These are phyloP conservation scores for Fraxinus quadrangulata DNA, from an alignment of 257 asterid species.

Conservation along the genomic window DNA sequence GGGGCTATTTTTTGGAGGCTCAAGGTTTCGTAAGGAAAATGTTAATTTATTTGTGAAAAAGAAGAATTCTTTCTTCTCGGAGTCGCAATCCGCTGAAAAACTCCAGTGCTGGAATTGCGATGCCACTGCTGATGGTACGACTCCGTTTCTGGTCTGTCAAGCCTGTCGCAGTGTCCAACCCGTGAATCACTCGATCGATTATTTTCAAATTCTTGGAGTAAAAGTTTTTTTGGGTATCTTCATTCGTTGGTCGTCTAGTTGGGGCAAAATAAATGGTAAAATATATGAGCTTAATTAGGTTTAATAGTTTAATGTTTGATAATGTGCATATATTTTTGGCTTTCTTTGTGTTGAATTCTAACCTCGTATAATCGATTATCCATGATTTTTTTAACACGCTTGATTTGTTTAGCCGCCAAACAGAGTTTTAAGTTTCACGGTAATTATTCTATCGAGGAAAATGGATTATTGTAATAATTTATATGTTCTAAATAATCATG, in stretches of 20 bases:
- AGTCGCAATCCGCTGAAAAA: constrained; percentile 32
- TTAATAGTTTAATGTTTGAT: not conserved
- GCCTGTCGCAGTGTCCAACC: constrained; percentile 79
- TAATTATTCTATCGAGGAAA: not conserved
- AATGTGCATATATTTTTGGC: too few relatives aligned
- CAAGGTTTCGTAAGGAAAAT: constrained; percentile 14
- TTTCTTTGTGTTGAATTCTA: not conserved
- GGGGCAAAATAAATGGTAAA: not conserved
- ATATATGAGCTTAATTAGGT: not conserved
- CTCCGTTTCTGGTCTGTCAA: constrained; percentile 72
- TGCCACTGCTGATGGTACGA: constrained; percentile 35
- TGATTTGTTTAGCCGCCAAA: not conserved
- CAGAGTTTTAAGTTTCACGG: not conserved
- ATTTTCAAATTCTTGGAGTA: constrained; percentile 78
- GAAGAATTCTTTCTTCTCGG: constrained; percentile 44
- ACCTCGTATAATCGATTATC: not conserved
- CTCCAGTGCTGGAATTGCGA: constrained; percentile 79
- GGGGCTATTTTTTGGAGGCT: constrained; percentile 23
- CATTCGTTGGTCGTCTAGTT: not conserved
- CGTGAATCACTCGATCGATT: constrained; percentile 63
- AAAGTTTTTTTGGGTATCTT: constrained; percentile 33
- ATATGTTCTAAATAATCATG: constrained; percentile 1
- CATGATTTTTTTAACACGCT: not conserved
- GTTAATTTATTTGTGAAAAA: constrained; percentile 13
- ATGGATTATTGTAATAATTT: not conserved